These are phyloP conservation scores for Lasiosphaeriaceae sp. DNA, from an alignment of 495 filamentous ascomycete genomes.

Conservation along the genomic window DNA sequence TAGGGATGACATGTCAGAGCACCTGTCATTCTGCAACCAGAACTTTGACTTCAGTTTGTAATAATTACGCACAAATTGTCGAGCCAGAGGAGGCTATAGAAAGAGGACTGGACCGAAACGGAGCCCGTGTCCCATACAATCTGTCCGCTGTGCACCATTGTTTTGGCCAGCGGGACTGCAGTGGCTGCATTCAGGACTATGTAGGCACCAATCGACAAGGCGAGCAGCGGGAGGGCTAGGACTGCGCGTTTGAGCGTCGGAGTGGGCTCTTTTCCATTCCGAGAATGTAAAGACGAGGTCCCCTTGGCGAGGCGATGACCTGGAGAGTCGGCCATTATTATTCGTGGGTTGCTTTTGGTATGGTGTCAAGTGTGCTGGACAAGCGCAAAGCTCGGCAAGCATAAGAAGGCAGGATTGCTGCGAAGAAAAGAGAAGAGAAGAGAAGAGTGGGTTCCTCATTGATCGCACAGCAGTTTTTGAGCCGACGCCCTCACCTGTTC, in stretches of 20 bases:
- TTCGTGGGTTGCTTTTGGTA: background rate
- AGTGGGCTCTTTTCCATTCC: background rate
- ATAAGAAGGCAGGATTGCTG: too few species aligned
- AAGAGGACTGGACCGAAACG: background rate
- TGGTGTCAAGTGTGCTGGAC: too few species aligned
- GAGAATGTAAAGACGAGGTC: too few species aligned
- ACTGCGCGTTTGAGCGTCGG: background rate
- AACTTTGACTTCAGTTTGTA: background rate
- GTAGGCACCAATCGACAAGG: constrained; percentile 2
- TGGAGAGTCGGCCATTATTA: too few species aligned
- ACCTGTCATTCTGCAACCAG: background rate
- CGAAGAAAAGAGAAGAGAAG: too few species aligned
- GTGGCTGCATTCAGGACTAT: background rate
- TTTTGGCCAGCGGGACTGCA: background rate
- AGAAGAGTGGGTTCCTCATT: too few species aligned
- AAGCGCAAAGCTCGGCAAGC: too few species aligned
- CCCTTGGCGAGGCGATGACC: too few species aligned
- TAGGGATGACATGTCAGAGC: background rate
- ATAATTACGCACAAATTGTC: constrained; percentile 4
- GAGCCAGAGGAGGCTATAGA: constrained; percentile 3
- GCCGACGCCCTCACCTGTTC: too few species aligned
- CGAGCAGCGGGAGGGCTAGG: constrained; percentile 1
- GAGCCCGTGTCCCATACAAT: constrained; percentile 2
- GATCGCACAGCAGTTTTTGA: too few species aligned
- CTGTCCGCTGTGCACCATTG: constrained; percentile 1